Conservation (phyloP, 1,284 basidiomycete species). For the Apiotrichum gamsii region DNA sequence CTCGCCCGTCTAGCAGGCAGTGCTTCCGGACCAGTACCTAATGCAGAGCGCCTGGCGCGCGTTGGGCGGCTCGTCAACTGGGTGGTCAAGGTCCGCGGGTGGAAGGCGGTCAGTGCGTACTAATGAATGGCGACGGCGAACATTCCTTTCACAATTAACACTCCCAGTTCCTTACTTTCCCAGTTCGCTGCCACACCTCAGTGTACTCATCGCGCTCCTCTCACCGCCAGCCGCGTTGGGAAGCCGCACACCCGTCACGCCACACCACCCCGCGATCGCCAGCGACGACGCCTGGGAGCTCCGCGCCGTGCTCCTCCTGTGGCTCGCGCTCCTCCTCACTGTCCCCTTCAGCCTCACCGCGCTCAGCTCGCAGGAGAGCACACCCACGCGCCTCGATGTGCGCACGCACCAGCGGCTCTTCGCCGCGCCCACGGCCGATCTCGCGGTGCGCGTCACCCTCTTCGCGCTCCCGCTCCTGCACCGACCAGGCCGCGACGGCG, state of each 20-base stretch:
- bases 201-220: slow-evolving; percentile 65
- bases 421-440: slow-evolving; percentile 55
- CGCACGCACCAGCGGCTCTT: slow-evolving; percentile 66
- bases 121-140: background rate
- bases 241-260: slow-evolving; percentile 23
- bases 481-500: slow-evolving; percentile 42
- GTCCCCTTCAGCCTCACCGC: slow-evolving; percentile 86
- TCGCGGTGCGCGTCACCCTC: slow-evolving; percentile 53
- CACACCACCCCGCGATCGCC: slow-evolving; percentile 34
- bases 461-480: slow-evolving; percentile 35
- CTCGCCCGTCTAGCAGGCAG: slow-evolving; percentile 44
- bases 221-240: slow-evolving; percentile 42
- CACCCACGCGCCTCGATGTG: slow-evolving; percentile 52
- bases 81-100: slow-evolving; percentile 83
- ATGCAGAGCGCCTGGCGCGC: slow-evolving; percentile 50
- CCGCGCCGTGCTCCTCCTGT: slow-evolving; percentile 77
- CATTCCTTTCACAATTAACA: background rate
- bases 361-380: slow-evolving; percentile 49
- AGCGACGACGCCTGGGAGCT: slow-evolving; percentile 61
- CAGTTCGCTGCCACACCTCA: slow-evolving; percentile 75
- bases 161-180: slow-evolving; percentile 77
- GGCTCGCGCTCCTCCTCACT: slow-evolving; percentile 89
- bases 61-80: slow-evolving; percentile 67
- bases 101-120: slow-evolving; percentile 81
- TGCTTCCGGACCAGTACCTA: slow-evolving; percentile 30